A percentile compares a stretch with the other conserved stretches of the same genome.
Evolutionary conservation across 1,139 yeast genomes (phyloP).

Genomic region (Geotrichum histeridarum): DNA sequence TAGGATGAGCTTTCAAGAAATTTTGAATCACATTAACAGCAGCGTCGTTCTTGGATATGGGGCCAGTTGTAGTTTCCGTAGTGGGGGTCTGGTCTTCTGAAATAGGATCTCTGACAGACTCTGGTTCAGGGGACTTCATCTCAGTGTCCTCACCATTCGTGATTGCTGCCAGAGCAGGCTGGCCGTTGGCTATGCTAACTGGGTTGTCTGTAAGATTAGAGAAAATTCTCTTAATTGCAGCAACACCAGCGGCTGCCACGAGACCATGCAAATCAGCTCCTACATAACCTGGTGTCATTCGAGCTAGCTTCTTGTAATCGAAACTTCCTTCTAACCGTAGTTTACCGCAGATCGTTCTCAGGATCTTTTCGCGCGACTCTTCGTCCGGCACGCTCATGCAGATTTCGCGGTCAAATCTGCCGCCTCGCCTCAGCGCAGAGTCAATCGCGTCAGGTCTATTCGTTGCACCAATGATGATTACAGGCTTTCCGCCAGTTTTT

Average conservation of each 20-base stretch:
- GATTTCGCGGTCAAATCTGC: conserved; percentile 93
- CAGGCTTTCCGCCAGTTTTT: conserved; percentile 88
- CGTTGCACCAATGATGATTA: conserved; percentile 93
- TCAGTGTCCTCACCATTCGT: conserved; percentile 20
- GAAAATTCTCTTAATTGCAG: conserved; percentile 89
- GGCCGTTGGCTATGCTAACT: not conserved
- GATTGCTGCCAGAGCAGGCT: conserved; percentile 14
- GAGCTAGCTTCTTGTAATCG: conserved; percentile 71
- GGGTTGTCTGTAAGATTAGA: conserved; percentile 5
- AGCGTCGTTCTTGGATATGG: conserved; percentile 18
- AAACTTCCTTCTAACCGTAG: conserved; percentile 67
- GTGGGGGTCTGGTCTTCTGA: not conserved
- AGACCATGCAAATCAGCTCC: conserved; percentile 96
- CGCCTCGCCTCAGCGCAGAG: conserved; percentile 94
- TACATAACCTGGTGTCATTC: conserved; percentile 94
- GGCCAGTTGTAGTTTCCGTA: not conserved
- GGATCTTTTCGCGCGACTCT: conserved; percentile 67
- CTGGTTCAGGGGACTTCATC: conserved; percentile 10
- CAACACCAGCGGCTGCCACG: conserved; percentile 91
- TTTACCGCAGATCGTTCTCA: conserved; percentile 61
- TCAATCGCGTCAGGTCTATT: conserved; percentile 95
- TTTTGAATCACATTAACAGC: conserved; percentile 62
- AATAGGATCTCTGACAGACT: not conserved
- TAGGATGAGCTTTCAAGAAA: conserved; percentile 69
- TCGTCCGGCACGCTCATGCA: conserved; percentile 91